Conservation (phyloP, 139 green algal genomes). For the Axilococcus clingmanii region DNA sequence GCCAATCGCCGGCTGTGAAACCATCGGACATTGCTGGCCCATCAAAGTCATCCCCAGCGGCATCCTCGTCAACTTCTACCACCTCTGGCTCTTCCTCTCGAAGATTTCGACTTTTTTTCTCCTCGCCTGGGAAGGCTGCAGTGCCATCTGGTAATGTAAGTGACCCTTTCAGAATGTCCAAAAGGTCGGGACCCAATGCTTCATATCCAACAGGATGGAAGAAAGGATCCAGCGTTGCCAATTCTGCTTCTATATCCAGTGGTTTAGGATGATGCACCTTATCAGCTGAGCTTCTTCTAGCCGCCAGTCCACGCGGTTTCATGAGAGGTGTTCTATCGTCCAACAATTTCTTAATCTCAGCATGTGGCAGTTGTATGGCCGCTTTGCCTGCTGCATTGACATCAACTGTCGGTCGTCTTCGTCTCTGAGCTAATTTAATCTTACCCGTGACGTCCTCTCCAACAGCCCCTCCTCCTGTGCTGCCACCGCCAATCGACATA, state of each 20-base stretch:
- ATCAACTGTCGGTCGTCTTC: slow-evolving; percentile 17
- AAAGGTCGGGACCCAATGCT: not conserved
- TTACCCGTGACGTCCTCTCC: not conserved
- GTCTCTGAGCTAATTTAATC: not conserved
- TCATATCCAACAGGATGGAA: slow-evolving; percentile 13
- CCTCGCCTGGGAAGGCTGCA: slow-evolving; percentile 6
- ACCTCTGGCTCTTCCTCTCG: not conserved
- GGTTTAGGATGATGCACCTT: not conserved
- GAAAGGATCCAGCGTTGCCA: slow-evolving; percentile 16
- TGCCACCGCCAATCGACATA: not conserved
- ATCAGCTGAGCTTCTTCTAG: not conserved
- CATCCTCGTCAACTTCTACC: not conserved
- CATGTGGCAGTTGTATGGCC: slow-evolving; percentile 12
- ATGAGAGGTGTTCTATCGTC: slow-evolving; percentile 32
- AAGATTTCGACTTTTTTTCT: not conserved
- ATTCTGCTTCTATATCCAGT: slow-evolving; percentile 9
- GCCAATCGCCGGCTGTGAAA: not conserved
- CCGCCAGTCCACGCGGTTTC: slow-evolving; percentile 7
- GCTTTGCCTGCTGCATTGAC: slow-evolving; percentile 2
- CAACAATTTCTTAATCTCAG: slow-evolving; percentile 41
- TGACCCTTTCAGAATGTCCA: not conserved
- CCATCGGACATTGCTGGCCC: not conserved
- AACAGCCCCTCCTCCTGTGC: not conserved
- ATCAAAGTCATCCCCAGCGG: not conserved
- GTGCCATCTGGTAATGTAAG: not conserved